A percentile compares a stretch with the other conserved stretches of the same genome.
Evolutionary conservation across 2,329 filamentous ascomycete species (phyloP).

Genomic region (Cryphonectria carpinicola): DNA sequence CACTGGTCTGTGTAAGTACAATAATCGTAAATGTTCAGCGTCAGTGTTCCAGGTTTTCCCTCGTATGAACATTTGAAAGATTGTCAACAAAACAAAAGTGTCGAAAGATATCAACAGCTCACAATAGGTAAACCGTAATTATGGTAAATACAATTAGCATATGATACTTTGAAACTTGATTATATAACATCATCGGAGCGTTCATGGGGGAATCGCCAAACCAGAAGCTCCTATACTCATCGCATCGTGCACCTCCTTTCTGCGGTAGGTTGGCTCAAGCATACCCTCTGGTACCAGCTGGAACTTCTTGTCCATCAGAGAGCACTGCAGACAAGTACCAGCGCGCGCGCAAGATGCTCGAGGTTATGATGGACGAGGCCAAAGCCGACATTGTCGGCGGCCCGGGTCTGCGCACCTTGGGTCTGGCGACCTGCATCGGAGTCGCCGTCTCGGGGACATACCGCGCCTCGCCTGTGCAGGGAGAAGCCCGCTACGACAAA

Average conservation of each 20-base stretch:
- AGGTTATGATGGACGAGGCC: constrained; percentile 12
- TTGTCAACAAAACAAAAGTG: not conserved
- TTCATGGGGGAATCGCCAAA: too few species aligned
- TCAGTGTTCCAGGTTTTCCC: not conserved
- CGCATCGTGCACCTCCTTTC: not conserved
- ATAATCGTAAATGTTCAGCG: not conserved
- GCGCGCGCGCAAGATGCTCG: not conserved
- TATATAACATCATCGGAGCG: too few species aligned
- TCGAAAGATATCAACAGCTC: not conserved
- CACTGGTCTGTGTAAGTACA: too few species aligned
- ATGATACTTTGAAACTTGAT: too few species aligned
- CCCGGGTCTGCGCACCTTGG: not conserved
- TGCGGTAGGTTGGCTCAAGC: not conserved
- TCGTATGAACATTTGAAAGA: not conserved
- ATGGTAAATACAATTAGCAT: not conserved
- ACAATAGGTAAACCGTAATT: not conserved
- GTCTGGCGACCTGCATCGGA: constrained; percentile 8
- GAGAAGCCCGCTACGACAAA: not conserved
- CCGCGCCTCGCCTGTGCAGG: not conserved
- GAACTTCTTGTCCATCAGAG: too few species aligned
- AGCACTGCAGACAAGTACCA: not conserved
- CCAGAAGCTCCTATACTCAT: not conserved
- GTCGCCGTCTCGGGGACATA: not conserved
- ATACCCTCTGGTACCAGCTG: not conserved
- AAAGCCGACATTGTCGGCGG: constrained; percentile 3